Conservation (phyloP, 2,329 filamentous ascomycete species). For the Aquanectria penicillioides region DNA sequence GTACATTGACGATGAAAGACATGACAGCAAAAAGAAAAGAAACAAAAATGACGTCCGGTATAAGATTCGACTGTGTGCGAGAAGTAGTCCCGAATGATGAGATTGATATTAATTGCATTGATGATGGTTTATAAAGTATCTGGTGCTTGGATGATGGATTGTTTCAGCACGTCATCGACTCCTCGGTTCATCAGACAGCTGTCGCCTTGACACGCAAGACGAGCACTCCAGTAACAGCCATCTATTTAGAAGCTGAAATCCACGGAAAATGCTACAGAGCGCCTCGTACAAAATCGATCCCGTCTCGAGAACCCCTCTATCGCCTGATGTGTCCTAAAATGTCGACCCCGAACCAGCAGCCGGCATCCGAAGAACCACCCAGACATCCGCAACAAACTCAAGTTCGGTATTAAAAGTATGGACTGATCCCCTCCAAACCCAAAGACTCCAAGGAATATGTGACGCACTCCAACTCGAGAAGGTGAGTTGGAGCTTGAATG, state of each 20-base stretch:
- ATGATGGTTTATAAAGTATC: slow-evolving; percentile 1
- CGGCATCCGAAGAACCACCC: slow-evolving; percentile 26
- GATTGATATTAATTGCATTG: slow-evolving; percentile 8
- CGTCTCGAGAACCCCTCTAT: slow-evolving; percentile 38
- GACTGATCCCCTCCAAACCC: slow-evolving; percentile 51
- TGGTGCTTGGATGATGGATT: neutral
- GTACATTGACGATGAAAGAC: neutral
- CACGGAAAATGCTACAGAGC: slow-evolving; percentile 40
- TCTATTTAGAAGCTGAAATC: slow-evolving; percentile 43
- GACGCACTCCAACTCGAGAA: slow-evolving; percentile 43
- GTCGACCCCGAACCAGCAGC: slow-evolving; percentile 26
- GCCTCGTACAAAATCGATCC: slow-evolving; percentile 37
- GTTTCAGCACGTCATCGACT: slow-evolving; percentile 18
- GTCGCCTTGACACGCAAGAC: neutral
- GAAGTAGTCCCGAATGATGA: neutral
- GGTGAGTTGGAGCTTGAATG: slow-evolving; percentile 40
- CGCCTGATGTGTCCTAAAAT: slow-evolving; percentile 31
- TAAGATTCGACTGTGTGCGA: neutral
- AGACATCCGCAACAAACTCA: slow-evolving; percentile 42
- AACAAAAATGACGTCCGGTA: neutral
- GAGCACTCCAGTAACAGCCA: slow-evolving; percentile 35
- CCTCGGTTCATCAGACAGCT: slow-evolving; percentile 4
- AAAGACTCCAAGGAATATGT: slow-evolving; percentile 55
- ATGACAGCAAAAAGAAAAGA: neutral
- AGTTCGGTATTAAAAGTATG: slow-evolving; percentile 50